Evolutionary conservation across 202 grass and related monocot species (phyloP), one percentile per base, ranked within the genome.

Genomic region (Digitaria exilis): DNA sequence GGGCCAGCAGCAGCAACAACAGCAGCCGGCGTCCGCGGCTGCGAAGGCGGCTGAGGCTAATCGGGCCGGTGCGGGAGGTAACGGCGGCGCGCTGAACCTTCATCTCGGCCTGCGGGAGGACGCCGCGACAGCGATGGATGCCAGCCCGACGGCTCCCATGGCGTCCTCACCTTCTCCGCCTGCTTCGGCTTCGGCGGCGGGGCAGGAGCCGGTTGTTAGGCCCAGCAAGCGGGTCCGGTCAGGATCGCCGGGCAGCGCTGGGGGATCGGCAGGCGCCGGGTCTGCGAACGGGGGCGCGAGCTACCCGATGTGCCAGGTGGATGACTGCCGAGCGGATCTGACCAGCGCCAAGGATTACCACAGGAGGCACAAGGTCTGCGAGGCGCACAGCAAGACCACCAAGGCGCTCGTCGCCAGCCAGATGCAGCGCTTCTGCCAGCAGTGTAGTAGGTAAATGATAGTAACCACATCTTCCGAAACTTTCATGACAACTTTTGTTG

Each of bases 361-460:
- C 46, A 35, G 96, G 61, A 82, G 96, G 75, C 96, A 99, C 84
- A 99, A 96, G 86, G 96, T 99, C n/a, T 94, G 96, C 14, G 84
- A 94, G 86, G 46, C 87, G 34, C 96, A 99, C n/a, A 96, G 96
- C 78, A 99, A 96, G 87, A 94, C 86, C 30, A 94, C 82, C 75
- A 99, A 92, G 78, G 91, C 93, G 9, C 81, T 99, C 9, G 96
- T 99, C 13, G 93, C 75, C 22, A 90, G 84, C 73, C 96, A 92
- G 87, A 94, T 96, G 88, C 93, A 99, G 89, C 91, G 93, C 58
- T 96, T 96, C 91, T 99, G 96, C 81, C 96, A 99, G 71, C 96
- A 99, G 91, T 96, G 93, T 57, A 96, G 96, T 87, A 96, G 96
- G 93, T 99, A 93, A 93, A 85, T 87, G 45, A 71, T 89, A 87